These are phyloP conservation scores for Flagelloscypha sp. DNA, from an alignment of 768 basidiomycete genomes.

Conservation along the genomic window DNA sequence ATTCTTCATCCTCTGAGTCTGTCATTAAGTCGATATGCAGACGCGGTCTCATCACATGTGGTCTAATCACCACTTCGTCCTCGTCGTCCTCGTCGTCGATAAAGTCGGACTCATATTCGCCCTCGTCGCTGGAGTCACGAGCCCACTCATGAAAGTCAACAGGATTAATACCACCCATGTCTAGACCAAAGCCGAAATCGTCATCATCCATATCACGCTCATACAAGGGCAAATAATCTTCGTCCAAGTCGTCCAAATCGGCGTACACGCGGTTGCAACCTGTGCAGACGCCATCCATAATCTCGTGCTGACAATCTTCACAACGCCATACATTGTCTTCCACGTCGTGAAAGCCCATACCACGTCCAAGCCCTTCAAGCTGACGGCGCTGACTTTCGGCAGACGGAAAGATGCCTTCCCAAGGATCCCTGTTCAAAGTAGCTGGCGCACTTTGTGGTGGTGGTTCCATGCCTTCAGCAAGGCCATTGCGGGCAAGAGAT, in stretches of 20 bases:
- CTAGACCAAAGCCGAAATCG: conserved; percentile 2
- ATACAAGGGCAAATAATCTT: conserved; percentile 14
- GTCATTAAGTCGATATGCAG: too few relatives aligned
- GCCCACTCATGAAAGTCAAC: conserved; percentile 9
- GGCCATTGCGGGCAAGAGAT: conserved; percentile 27
- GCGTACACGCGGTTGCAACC: conserved; percentile 34
- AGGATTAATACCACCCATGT: too few relatives aligned
- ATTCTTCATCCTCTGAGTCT: too few relatives aligned
- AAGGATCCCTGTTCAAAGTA: conserved; percentile 27
- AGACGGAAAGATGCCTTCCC: conserved; percentile 35
- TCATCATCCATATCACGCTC: conserved; percentile 8
- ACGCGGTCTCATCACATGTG: too few relatives aligned
- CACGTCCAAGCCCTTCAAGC: conserved; percentile 14
- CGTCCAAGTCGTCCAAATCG: conserved; percentile 23
- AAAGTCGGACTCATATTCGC: conserved; percentile 37
- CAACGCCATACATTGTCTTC: conserved; percentile 45
- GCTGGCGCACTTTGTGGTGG: conserved; percentile 10
- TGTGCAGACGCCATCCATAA: conserved; percentile 37
- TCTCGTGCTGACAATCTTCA: conserved; percentile 42
- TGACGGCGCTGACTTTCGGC: conserved; percentile 1
- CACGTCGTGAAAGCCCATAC: conserved; percentile 35
- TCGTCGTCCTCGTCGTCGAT: conserved; percentile 35
- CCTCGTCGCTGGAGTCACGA: conserved; percentile 8
- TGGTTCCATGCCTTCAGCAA: conserved; percentile 13
- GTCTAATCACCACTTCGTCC: too few relatives aligned